A percentile compares a stretch with the other conserved stretches of the same genome.
phyloP scores from a whole-genome alignment of 306 rosid species.

The Prunus mume region DNA sequence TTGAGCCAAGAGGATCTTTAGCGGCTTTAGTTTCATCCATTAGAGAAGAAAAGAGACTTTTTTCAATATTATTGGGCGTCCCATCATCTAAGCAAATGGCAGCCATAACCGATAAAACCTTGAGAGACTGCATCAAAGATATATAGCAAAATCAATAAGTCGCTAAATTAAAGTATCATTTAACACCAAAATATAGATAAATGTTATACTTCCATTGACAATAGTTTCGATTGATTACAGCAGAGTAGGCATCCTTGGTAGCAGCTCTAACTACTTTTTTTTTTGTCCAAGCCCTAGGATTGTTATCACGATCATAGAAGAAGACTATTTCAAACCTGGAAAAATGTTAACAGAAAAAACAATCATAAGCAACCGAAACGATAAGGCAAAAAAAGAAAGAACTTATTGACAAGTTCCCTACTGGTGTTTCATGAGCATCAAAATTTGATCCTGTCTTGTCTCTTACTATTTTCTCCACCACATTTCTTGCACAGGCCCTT shows the following conservation, averaged over 20 bases:
- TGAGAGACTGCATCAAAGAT: constrained; percentile 56
- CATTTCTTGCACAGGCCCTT: constrained; percentile 56
- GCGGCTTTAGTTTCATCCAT: constrained; percentile 44
- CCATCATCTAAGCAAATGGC: constrained; percentile 77
- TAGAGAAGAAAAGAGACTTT: constrained; percentile 46
- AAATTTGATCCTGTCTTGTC: constrained; percentile 61
- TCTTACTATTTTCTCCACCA: constrained; percentile 74
- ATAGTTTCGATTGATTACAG: constrained; percentile 36
- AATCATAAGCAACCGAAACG: constrained; percentile 16
- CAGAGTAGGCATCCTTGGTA: constrained; percentile 64
- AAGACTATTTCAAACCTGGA: constrained; percentile 80
- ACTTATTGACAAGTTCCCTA: constrained; percentile 20
- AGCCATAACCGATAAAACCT: constrained; percentile 70
- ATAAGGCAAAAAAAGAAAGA: neutral
- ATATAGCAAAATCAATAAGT: neutral
- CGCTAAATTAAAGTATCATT: no score
- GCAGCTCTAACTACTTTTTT: constrained; percentile 72
- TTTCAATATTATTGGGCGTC: constrained; percentile 64
- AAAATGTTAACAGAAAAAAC: constrained; percentile 13
- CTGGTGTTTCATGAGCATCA: constrained; percentile 85
- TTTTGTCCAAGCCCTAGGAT: constrained; percentile 86
- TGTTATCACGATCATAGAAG: constrained; percentile 67
- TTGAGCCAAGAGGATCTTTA: constrained; percentile 70
- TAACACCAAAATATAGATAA: neutral
- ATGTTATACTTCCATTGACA: neutral